phyloP scores from a whole-genome alignment of 1,284 basidiomycete genomes.

The Naganishia albida region DNA sequence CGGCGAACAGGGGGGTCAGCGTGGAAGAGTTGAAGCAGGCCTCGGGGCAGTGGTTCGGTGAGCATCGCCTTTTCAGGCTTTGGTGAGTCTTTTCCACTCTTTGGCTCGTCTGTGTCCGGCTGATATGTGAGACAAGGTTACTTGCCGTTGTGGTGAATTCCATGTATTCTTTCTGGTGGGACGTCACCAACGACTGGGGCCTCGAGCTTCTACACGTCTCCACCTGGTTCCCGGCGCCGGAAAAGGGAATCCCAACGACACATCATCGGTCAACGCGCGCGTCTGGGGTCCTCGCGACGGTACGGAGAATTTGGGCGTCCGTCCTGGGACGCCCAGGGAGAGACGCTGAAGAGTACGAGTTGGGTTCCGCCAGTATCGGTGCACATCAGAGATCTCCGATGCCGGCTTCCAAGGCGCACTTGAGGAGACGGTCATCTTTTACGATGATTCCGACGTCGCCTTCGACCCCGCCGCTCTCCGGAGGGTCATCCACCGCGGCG shows the following conservation, averaged over 20 bases:
- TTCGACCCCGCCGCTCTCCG: not conserved
- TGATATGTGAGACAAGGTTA: slow-evolving; percentile 75
- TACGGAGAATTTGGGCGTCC: not conserved
- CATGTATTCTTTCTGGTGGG: slow-evolving; percentile 98
- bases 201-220: slow-evolving; percentile 68
- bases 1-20: slow-evolving; percentile 58
- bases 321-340: not conserved
- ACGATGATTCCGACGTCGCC: not conserved
- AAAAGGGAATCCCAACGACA: slow-evolving; percentile 7
- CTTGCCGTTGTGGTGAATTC: slow-evolving; percentile 84
- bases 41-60: slow-evolving; percentile 67
- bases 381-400: slow-evolving; percentile 29
- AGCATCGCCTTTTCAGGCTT: slow-evolving; percentile 74
- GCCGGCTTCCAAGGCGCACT: slow-evolving; percentile 4
- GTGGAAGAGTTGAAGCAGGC: slow-evolving; percentile 41
- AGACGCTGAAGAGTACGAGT: slow-evolving; percentile 25
- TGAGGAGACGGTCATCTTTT: slow-evolving; percentile 17
- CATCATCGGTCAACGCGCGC: not conserved
- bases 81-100: slow-evolving; percentile 61
- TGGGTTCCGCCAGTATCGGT: not conserved
- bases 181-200: slow-evolving; percentile 98
- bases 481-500: not conserved
- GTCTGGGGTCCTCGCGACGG: slow-evolving; percentile 15
- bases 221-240: slow-evolving; percentile 44
- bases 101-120: not conserved